phyloP scores from a whole-genome alignment of 768 basidiomycete species.

The Coprinopsis marcescibilis region DNA sequence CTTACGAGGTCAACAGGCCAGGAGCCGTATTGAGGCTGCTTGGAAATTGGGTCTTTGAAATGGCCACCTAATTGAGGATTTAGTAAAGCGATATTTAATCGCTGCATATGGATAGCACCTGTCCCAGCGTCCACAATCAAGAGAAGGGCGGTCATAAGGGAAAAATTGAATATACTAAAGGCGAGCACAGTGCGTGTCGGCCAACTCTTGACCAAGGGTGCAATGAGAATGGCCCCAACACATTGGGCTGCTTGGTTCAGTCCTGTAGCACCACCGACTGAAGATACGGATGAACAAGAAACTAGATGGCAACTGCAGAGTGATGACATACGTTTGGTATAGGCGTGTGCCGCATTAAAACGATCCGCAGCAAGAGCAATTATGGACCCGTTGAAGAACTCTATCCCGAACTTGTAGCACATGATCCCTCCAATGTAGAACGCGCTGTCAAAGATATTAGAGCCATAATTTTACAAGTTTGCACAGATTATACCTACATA shows the following conservation, averaged over 20 bases:
- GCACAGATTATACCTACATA: no score
- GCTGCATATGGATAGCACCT: constrained; percentile 12
- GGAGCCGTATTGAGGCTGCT: constrained; percentile 18
- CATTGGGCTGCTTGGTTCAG: constrained; percentile 30
- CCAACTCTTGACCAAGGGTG: constrained; percentile 25
- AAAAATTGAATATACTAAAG: constrained; percentile 21
- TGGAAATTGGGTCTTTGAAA: constrained; percentile 19
- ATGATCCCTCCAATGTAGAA: constrained; percentile 28
- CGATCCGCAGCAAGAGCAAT: constrained; percentile 28
- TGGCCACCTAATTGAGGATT: constrained; percentile 17
- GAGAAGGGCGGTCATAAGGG: constrained; percentile 25
- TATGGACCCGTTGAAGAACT: constrained; percentile 32
- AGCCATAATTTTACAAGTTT: no score
- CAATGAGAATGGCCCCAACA: constrained; percentile 29
- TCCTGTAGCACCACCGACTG: constrained; percentile 27
- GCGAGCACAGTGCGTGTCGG: constrained; percentile 27
- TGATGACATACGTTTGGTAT: constrained; percentile 22
- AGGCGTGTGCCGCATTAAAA: constrained; percentile 20
- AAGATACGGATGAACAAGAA: neutral
- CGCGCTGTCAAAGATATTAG: no score
- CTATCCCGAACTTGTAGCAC: constrained; percentile 28
- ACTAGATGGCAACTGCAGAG: neutral
- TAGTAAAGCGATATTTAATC: neutral
- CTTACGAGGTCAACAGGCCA: constrained; percentile 26
- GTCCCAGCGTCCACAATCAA: constrained; percentile 27